Evolutionary conservation across 306 rosid genomes (phyloP).

Genomic region (Fragaria vesca): DNA sequence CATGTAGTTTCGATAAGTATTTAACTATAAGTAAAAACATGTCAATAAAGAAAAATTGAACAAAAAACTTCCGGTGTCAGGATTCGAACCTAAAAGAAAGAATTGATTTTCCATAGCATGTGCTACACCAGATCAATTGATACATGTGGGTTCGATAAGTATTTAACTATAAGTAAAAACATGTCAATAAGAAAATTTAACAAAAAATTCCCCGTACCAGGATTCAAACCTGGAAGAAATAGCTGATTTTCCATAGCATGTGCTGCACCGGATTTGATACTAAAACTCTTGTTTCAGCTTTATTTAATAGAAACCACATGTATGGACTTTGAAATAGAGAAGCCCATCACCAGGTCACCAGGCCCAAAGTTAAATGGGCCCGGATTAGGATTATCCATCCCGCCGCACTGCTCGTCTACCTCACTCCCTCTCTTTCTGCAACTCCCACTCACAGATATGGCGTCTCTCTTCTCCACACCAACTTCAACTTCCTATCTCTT

Average conservation of each 20-base stretch:
- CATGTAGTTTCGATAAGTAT: too few species aligned
- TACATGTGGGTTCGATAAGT: too few species aligned
- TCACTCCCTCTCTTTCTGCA: background rate
- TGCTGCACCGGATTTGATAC: background rate
- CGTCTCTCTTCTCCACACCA: constrained; percentile 19
- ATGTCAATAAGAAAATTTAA: too few species aligned
- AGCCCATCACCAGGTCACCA: too few species aligned
- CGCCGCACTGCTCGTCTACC: background rate
- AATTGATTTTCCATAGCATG: background rate
- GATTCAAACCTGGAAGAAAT: too few species aligned
- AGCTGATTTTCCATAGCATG: background rate
- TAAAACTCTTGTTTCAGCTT: background rate
- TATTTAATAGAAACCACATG: too few species aligned
- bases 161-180: too few species aligned
- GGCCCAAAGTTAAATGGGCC: background rate
- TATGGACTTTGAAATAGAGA: background rate
- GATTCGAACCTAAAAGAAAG: too few species aligned
- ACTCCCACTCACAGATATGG: constrained; percentile 18
- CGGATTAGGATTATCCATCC: background rate
- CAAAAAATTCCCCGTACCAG: too few species aligned
- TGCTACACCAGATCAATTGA: background rate
- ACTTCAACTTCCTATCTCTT: constrained; percentile 21
- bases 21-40: too few species aligned
- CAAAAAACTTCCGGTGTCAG: too few species aligned
- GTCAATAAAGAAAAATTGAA: too few species aligned